Evolutionary conservation across 805 yeast species (phyloP), one percentile per base, ranked within the genome.

Genomic region (Teunomyces panamensis): DNA sequence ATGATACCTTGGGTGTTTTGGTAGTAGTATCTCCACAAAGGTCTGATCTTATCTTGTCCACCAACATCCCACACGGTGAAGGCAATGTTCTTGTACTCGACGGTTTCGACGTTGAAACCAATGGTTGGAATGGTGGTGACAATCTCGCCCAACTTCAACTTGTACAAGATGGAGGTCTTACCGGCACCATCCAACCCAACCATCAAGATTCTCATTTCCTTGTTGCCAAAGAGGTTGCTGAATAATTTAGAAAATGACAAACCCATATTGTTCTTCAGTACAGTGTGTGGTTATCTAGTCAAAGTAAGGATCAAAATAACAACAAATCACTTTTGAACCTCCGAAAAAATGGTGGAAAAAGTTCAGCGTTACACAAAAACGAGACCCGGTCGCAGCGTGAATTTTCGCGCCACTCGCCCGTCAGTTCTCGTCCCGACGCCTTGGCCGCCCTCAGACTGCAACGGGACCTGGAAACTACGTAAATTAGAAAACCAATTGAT

Each of bases 31-130:
- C 74, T 65, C 74, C 74, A 69, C 59, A 69, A 67, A 42, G 74
- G 74, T 56, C 74, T 58, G 55, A 69, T 69, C 59, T 68, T 69
- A 57, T 69, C 73, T 54, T 69, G 74, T 61, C 74, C 74, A 64
- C 74, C 74, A 47, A 68, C 73, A 56, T 69, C 74, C 74, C 74
- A 69, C 43, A 69, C 74, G 41, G 74, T 68, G 57, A 69, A 69
- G 32, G 73, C 64, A 54, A 69, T 68, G 64, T 69, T 69, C 62
- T 69, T 69, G 63, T 69, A 68, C 51, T 69, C 73, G 41, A 69
- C 74, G 44, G 74, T 69, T 53, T 69, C 74, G 42, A 69, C 74
- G 61, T 69, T 69, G 64, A 69, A 69, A 13, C 74, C 74, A 52
- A 69, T 69, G 49, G 74, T 69, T 41, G 74, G 74, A 51, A 69